Evolutionary conservation across 306 rosid genomes (phyloP).

Genomic region (Castanea crenata): DNA sequence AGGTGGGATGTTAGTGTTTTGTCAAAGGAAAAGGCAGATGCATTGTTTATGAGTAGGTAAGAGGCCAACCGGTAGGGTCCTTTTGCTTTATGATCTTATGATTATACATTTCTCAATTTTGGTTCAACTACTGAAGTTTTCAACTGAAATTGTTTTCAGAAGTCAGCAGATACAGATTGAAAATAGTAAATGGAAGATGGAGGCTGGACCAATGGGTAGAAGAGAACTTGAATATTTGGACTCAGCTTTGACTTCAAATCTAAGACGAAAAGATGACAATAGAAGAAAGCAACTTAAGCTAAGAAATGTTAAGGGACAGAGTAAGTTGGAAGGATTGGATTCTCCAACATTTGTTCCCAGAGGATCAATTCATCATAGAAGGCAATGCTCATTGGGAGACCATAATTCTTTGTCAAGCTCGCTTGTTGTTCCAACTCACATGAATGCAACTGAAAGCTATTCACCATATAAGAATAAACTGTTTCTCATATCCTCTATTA

Average conservation of each 20-base stretch:
- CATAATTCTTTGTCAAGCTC: conserved; percentile 54
- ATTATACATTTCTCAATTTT: not conserved
- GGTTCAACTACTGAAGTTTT: conserved; percentile 11
- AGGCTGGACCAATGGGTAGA: conserved; percentile 97
- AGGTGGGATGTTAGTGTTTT: conserved; percentile 71
- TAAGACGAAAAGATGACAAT: conserved; percentile 36
- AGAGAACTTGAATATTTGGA: conserved; percentile 89
- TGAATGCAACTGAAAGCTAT: conserved; percentile 80
- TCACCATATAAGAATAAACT: conserved; percentile 84
- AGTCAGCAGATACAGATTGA: conserved; percentile 83
- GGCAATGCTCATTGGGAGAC: conserved; percentile 57
- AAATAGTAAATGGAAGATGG: conserved; percentile 82
- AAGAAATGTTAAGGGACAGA: conserved; percentile 33
- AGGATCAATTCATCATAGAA: conserved; percentile 43
- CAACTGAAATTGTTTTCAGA: conserved; percentile 33
- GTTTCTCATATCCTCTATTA: conserved; percentile 43
- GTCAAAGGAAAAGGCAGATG: conserved; percentile 64
- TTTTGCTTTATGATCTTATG: not conserved
- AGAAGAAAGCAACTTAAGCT: conserved; percentile 39
- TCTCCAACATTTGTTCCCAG: conserved; percentile 46
- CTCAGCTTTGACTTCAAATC: conserved; percentile 43
- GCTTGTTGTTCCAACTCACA: conserved; percentile 71
- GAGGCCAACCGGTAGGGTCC: conserved; percentile 69
- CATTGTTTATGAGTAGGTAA: conserved; percentile 53
- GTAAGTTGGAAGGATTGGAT: conserved; percentile 39